A percentile compares a stretch with the other conserved stretches of the same genome.
These are phyloP conservation scores for Cordyceps tenuipes DNA, from an alignment of 2,329 filamentous ascomycete species.

Conservation along the genomic window DNA sequence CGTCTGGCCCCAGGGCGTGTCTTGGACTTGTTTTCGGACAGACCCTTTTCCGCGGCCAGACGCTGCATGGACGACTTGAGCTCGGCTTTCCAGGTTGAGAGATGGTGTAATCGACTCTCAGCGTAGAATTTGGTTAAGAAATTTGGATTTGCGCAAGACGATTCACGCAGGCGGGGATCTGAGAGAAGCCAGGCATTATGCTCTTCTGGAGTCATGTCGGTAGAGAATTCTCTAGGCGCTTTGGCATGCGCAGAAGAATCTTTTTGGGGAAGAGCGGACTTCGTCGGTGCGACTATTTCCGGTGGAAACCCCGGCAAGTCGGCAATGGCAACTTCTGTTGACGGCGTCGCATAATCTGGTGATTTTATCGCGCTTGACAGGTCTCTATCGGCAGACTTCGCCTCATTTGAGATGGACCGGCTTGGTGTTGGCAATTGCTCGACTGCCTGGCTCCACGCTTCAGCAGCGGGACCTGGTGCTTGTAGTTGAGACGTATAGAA, in stretches of 20 bases:
- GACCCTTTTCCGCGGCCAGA: conserved; percentile 60
- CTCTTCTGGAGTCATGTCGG: conserved; percentile 82
- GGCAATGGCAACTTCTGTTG: neutral
- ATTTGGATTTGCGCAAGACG: conserved; percentile 84
- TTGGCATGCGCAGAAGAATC: neutral
- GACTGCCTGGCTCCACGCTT: conserved; percentile 21
- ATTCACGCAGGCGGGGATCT: conserved; percentile 78
- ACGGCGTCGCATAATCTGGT: neutral
- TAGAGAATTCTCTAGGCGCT: conserved; percentile 15
- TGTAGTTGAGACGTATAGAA: conserved; percentile 73
- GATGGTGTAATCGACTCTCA: conserved; percentile 87
- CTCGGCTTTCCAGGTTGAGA: conserved; percentile 94
- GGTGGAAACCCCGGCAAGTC: conserved; percentile 13
- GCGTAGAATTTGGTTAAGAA: conserved; percentile 94
- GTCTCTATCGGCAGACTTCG: neutral
- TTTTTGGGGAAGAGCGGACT: neutral
- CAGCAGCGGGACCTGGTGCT: conserved; percentile 23
- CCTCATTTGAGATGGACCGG: conserved; percentile 3
- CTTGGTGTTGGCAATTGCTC: conserved; percentile 21
- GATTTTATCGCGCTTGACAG: conserved; percentile 12
- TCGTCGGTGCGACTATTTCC: neutral
- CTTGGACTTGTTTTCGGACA: conserved; percentile 36
- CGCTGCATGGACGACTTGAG: conserved; percentile 82
- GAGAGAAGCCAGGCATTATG: conserved; percentile 80
- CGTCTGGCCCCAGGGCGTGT: conserved; percentile 55